phyloP scores from a whole-genome alignment of 2,329 filamentous ascomycete species.

The Colletotrichum noveboracense region DNA sequence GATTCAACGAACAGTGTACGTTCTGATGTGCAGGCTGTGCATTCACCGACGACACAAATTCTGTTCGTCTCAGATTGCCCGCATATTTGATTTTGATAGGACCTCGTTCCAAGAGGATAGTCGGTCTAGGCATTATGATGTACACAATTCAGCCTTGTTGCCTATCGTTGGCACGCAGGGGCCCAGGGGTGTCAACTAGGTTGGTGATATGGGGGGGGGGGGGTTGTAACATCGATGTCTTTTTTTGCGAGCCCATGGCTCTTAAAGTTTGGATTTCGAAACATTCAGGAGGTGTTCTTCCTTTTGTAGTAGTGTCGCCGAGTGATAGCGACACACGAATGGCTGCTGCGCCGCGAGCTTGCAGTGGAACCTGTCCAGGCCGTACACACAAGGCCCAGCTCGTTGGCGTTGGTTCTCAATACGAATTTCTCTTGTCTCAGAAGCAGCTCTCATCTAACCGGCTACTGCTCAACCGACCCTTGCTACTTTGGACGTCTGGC shows the following conservation, averaged over 20 bases:
- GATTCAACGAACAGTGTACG: not conserved
- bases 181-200: rapidly evolving
- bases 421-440: not conserved
- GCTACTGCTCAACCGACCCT: not conserved
- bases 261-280: not conserved
- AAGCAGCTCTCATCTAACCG: not conserved
- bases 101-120: not conserved
- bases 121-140: not conserved
- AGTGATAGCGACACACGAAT: rapidly evolving
- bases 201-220: not conserved
- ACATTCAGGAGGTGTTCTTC: not conserved
- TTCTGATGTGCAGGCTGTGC: too few relatives aligned
- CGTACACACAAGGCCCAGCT: not conserved
- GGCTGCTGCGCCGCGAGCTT: not conserved
- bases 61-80: not conserved
- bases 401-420: not conserved
- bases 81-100: not conserved
- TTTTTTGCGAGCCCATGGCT: not conserved
- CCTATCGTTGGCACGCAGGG: not conserved
- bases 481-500: rapidly evolving
- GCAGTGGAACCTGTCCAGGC: not conserved
- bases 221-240: rapidly evolving
- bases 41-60: too few relatives aligned
- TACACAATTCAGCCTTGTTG: not conserved
- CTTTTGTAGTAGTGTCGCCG: not conserved